Evolutionary conservation across 768 basidiomycete species (phyloP).

Genomic region (Exidia glandulosa): DNA sequence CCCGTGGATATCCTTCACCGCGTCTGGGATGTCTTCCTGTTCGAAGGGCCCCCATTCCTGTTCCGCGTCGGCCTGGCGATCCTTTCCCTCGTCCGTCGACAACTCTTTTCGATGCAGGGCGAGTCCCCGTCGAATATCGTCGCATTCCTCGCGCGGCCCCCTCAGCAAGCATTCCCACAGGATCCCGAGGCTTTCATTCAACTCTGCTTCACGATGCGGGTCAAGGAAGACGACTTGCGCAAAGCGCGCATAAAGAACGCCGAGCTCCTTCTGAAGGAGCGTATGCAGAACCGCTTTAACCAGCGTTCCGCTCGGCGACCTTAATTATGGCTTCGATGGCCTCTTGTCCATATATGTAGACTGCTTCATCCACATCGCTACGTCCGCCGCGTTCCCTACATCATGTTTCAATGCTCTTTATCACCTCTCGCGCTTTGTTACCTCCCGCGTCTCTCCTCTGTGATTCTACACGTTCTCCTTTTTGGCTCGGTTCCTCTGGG

Average conservation of each 20-base stretch:
- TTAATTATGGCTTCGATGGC: neutral
- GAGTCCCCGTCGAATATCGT: conserved; percentile 30
- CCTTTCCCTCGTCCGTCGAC: conserved; percentile 46
- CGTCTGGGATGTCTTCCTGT: conserved; percentile 76
- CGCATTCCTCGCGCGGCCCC: conserved; percentile 38
- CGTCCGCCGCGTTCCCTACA: too few relatives aligned
- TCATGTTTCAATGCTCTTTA: too few relatives aligned
- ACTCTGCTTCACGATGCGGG: conserved; percentile 50
- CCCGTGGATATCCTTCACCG: conserved; percentile 57
- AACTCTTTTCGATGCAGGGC: conserved; percentile 34
- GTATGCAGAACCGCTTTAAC: neutral
- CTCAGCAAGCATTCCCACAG: conserved; percentile 38
- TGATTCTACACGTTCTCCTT: too few relatives aligned
- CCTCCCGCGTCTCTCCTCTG: too few relatives aligned
- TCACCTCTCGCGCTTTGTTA: too few relatives aligned
- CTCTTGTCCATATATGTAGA: neutral
- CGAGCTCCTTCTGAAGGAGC: conserved; percentile 2
- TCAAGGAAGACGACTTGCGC: conserved; percentile 70
- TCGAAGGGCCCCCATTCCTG: conserved; percentile 65
- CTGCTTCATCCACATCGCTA: neutral
- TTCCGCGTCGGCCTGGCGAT: conserved; percentile 65
- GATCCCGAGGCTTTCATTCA: conserved; percentile 51
- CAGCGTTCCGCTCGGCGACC: neutral
- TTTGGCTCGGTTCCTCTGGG: too few relatives aligned
- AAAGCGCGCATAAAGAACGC: conserved; percentile 56